phyloP scores from a whole-genome alignment of 2,329 filamentous ascomycete genomes.

The Colletotrichum chrysophilum region DNA sequence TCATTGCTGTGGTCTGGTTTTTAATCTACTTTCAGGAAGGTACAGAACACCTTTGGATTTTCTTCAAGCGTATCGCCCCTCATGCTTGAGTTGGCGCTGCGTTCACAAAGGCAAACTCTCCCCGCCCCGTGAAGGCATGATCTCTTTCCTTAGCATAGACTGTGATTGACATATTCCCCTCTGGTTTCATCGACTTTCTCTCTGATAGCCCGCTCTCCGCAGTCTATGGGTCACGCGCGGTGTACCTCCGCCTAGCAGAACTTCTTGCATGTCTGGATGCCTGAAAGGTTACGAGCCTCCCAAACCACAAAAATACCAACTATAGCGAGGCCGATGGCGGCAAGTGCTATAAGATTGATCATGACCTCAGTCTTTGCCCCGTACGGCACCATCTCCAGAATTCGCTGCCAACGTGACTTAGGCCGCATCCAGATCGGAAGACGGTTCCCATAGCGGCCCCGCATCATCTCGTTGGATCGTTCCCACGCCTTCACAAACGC shows the following conservation, averaged over 20 bases:
- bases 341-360: not conserved
- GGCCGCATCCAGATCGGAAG: not conserved
- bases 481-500: not conserved
- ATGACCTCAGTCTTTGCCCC: not conserved
- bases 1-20: not conserved
- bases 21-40: not conserved
- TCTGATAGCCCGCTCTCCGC: rapidly evolving
- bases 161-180: not conserved
- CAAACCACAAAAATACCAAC: not conserved
- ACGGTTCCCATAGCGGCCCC: not conserved
- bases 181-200: rapidly evolving
- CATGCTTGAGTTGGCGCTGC: not conserved
- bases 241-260: not conserved
- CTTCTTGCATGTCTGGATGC: not conserved
- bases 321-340: not conserved
- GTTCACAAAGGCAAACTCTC: not conserved
- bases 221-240: rapidly evolving
- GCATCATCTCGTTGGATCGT: not conserved
- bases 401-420: not conserved
- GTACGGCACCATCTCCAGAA: not conserved
- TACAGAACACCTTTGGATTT: not conserved
- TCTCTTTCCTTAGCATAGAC: rapidly evolving
- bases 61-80: not conserved
- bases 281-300: not conserved
- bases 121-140: not conserved